phyloP scores from a whole-genome alignment of 345 rosid genomes.

The Melaleuca quinquenervia region DNA sequence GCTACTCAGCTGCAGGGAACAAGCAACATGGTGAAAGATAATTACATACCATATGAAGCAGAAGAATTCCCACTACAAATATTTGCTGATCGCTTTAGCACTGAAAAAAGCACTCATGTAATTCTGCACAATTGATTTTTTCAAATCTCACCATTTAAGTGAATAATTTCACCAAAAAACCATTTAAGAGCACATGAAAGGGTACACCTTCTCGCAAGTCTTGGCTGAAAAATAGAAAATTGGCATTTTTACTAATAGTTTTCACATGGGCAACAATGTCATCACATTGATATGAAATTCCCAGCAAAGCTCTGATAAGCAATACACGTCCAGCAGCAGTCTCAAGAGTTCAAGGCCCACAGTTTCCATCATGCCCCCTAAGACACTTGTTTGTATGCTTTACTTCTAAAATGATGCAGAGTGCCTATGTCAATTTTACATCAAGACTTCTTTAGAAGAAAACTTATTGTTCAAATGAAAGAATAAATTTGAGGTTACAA shows the following conservation, averaged over 20 bases:
- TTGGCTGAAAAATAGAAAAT: background rate
- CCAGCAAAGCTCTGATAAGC: background rate
- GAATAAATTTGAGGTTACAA: background rate
- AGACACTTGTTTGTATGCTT: background rate
- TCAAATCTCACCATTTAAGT: background rate
- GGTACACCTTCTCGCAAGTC: background rate
- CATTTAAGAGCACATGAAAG: background rate
- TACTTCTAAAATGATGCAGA: background rate
- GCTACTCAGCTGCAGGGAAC: slow-evolving; percentile 34
- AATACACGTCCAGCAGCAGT: background rate
- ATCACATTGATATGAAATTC: background rate
- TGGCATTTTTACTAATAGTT: background rate
- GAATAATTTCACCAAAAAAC: background rate
- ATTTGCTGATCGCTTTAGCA: background rate
- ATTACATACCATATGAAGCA: background rate
- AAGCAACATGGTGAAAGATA: background rate
- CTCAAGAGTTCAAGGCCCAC: background rate
- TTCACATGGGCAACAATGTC: background rate
- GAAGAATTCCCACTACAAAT: background rate
- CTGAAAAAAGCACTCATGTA: background rate
- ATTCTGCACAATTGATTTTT: background rate
- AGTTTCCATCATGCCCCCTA: background rate
- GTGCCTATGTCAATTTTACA: background rate
- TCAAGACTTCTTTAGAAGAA: background rate
- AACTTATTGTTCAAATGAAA: background rate